Base-by-base conservation (phyloP, 805 yeast genomes). In the Yamadazyma insecticola region DNA sequence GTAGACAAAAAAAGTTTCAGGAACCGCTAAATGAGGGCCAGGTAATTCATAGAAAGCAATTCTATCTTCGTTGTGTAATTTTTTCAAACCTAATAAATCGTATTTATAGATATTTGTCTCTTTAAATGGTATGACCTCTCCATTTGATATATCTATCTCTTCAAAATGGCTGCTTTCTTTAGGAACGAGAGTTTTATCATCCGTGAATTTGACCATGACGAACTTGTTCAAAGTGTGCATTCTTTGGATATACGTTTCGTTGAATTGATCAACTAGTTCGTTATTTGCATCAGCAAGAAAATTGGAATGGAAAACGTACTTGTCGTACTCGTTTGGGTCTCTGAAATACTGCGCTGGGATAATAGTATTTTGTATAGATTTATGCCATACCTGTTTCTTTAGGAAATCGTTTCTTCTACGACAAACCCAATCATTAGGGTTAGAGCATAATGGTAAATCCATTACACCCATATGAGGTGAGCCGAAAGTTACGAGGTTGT, bases 281-380 rank as follows among this genome's bases (percentile, higher is more conserved):
- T 83, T 84, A 48, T 84, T 84, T 24, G 79, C 52, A 40, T 70
- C 76, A 5, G 81, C 86, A 24, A 84, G 53, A 40, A 78, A 83
- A 7, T 50, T 53, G 2, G 88, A 79, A 36, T 70, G 58, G 14
- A 66, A 63, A 40, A 80, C 43, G 48, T 84, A 84, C 12, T 59
- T 53, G 1, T 69, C 77, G 45, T 69, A 72, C 22, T 76, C 63
- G 11, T 47, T 45, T 2, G 76, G 72, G 48, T 81, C 83, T 37
- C 94, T 63, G 53, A 77, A 84, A 48, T 81, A 85, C 47, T 83
- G 92, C 0, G 94, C 92, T 6, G 86, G 79, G 0, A 84, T 59
- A 1, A 81, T 53, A 3, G 68, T 51, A 6, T 63, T 63, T 48
- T 84, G 94, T 0, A 81, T 63, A 5, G 61, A 60, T 4, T 60